phyloP scores from a whole-genome alignment of 2,329 filamentous ascomycete genomes.

The Cordyceps militaris region DNA sequence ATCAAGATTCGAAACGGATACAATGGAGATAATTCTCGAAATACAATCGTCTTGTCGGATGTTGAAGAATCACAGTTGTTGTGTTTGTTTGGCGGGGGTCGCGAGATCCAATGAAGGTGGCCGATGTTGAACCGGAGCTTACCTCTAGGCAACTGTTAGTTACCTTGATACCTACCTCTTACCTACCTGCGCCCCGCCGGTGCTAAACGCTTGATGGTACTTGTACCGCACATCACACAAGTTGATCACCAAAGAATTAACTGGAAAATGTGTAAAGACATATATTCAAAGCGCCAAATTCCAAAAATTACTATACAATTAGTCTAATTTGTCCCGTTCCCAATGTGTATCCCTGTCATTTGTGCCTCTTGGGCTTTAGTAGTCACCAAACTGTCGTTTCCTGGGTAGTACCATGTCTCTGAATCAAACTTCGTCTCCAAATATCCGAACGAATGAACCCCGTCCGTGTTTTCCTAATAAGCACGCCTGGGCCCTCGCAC shows the following conservation, averaged over 20 bases:
- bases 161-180: not conserved
- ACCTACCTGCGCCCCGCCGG: not conserved
- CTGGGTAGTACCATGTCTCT: not conserved
- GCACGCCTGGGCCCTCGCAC: conserved; percentile 4
- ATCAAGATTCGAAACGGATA: not conserved
- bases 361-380: not conserved
- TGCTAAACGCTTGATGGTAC: not conserved
- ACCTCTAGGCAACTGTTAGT: conserved; percentile 5
- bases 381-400: not conserved
- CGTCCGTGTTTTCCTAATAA: not conserved
- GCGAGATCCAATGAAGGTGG: not conserved
- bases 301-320: conserved; percentile 7
- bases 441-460: not conserved
- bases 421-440: not conserved
- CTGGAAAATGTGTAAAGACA: not conserved
- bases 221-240: not conserved
- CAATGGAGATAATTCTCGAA: not conserved
- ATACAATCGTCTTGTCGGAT: not conserved
- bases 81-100: conserved; percentile 3
- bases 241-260: not conserved
- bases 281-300: not conserved
- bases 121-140: conserved; percentile 3
- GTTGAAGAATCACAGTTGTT: not conserved
- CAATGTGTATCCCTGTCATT: not conserved
- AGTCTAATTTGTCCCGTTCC: not conserved